Base-by-base conservation (phyloP, 2,329 filamentous ascomycete genomes). In the Aspergillus versicolor region DNA sequence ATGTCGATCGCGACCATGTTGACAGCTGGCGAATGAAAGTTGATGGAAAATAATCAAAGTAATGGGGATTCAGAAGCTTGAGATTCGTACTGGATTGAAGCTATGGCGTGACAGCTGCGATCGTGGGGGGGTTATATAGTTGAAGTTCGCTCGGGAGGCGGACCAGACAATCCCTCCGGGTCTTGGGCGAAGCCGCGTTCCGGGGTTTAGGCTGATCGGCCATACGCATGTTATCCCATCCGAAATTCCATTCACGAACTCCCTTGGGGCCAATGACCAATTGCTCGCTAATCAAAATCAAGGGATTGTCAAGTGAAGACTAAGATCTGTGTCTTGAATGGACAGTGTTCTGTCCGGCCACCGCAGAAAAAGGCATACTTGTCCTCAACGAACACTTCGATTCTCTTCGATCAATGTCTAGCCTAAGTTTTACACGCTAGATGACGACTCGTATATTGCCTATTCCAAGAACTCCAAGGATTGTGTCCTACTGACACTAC, bases 401-500 rank as follows among this genome's bases (percentile, higher is more conserved):
- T 32, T 47, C n/a, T 21, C n/a, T 51, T 56, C 51, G 41, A 53
- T 42, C 34, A 41, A 32, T 42, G 5, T 51, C 48, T 34, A 43
- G 45, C 45, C 21, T 34, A 9, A 13, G 19, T 37, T 37, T 11
- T 21, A 21, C 17, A 42, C 12, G 12, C 11, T 24, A n/a, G 27
- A n/a, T 15, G 15, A 45, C 5, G 37, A 17, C 3, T 17, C 15
- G n/a, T 38, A 11, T 13, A 38, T 11, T 7, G 17, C 51, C n/a
- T 21, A 24, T 8, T 13, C 32, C 17, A 38, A 11, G n/a, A 37
- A 37, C 4, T 21, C 54, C 55, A 67, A 42, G 46, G 43, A 6
- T 58, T 30, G 30, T 61, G 68, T 65, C 47, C 69, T 71, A 62
- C 79, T 90, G 21, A 92, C 88, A 67, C 88, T 92, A 12, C 94